These are phyloP conservation scores for Globisporangium spiculum DNA, from an alignment of 352 stramenopile genomes.

Conservation along the genomic window DNA sequence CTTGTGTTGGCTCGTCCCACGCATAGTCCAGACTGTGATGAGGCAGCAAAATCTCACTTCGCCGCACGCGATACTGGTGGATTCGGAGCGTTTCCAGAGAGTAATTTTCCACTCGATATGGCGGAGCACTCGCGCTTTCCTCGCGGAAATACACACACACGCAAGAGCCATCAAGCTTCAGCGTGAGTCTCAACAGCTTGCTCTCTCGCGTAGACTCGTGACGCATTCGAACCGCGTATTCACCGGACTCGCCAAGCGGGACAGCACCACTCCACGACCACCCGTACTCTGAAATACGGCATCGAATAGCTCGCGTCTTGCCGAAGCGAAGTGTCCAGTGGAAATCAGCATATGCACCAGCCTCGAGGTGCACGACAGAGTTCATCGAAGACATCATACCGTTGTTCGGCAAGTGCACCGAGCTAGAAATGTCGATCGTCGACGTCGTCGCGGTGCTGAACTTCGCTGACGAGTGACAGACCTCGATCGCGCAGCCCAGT, in stretches of 20 bases:
- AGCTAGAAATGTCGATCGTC: constrained; percentile 39
- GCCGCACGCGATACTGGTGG: constrained; percentile 77
- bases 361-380: constrained; percentile 63
- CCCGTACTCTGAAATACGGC: constrained; percentile 64
- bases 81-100: constrained; percentile 86
- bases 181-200: constrained; percentile 71
- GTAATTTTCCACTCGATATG: constrained; percentile 88
- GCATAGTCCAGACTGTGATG: constrained; percentile 87
- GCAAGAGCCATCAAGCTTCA: constrained; percentile 75
- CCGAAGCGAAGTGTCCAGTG: constrained; percentile 75
- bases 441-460: constrained; percentile 33
- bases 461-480: constrained; percentile 79
- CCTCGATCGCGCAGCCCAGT: constrained; percentile 59
- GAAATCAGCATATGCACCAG: constrained; percentile 80
- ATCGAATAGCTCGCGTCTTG: constrained; percentile 74
- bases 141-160: constrained; percentile 82
- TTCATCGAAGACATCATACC: constrained; percentile 62
- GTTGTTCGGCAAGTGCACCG: constrained; percentile 39
- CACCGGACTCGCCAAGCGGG: constrained; percentile 66
- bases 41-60: constrained; percentile 82
- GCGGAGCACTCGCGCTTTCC: constrained; percentile 70
- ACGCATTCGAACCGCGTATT: constrained; percentile 80
- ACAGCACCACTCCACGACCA: constrained; percentile 87
- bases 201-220: constrained; percentile 79
- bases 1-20: constrained; percentile 85